Evolutionary conservation across 768 basidiomycete species (phyloP), one percentile per base, ranked within the genome.

Genomic region (Serpula lacrymans): DNA sequence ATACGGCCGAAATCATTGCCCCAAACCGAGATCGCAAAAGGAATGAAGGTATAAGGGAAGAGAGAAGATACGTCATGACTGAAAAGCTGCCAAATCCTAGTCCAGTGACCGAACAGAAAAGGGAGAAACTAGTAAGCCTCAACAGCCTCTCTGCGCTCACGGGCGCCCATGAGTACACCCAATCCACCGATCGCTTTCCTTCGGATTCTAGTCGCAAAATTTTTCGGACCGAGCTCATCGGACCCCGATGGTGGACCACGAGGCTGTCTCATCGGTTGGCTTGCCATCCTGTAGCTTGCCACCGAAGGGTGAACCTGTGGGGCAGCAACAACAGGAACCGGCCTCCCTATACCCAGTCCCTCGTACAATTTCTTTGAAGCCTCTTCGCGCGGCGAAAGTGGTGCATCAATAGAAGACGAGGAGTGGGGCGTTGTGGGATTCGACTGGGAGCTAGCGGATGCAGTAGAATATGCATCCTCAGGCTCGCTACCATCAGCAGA

Each of bases 311-410:
- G 53, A 37, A 59, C 60, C 39, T 68, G 68, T 22, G 68, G 64
- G 41, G 60, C 59, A 41, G 21, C 71, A 36, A 63, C 61, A 20
- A 68, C 57, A 20, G 81, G 74, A 22, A 65, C 68, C 20, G 85
- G 77, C 43, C 88, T 77, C 27, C 88, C 86, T 41, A 91, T 78
- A n/a, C 89, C 86, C 28, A 93, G 75, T 27, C 89, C 89, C 65
- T 91, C 89, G 58, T 88, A 91, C 44, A 89, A 64, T 67, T 86
- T 88, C 78, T 88, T 91, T 28, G 82, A 62, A 9, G 81, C 88
- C 66, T 89, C 88, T 65, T 91, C 88, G 68, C 88, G 84, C 59
- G 84, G 84, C 65, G 86, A 88, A 52, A 90, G 78, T 41, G 82
- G 77, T 47, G 63, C 64, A 2, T 55, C 53, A 16, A 69, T 70